Evolutionary conservation across 331 rosid species (phyloP), one percentile per base, ranked within the genome.

Genomic region (Malus hybrid): DNA sequence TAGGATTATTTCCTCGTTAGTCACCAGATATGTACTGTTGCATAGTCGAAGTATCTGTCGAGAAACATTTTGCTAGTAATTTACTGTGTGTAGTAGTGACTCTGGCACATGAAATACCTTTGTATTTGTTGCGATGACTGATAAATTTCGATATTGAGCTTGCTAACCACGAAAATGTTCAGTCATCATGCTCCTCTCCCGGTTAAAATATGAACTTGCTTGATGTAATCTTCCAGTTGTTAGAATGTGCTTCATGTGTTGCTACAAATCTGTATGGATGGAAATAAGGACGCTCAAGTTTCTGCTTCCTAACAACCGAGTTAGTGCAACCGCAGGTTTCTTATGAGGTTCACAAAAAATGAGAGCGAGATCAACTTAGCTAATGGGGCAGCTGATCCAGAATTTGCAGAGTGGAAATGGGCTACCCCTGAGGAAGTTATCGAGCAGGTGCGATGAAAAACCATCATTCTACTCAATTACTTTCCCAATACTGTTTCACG

Each of bases 371-470:
- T 94, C 82, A 92, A 94, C 88, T 82, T 94, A 80, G 90, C 92
- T 24, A 94, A 65, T 7, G 97, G 96, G 8, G 93, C 89, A 84
- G 97, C 96, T 34, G 99, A 94, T 16, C 87, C 90, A 7, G 99
- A 94, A 85, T 94, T 94, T 78, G 87, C 95, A 28, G 99, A 94
- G 74, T 94, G 99, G 99, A 94, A 94, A 83, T 94, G 99, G 99
- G 93, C 99, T n/a, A 82, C 44, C 84, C 92, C 96, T 1, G 88
- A 84, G 55, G 97, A 92, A 83, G 99, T 94, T 74, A 80, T 94
- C 22, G 97, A 94, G 74, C 97, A 94, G 96, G 99, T 87, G 55
- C 32, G 79, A 70, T 46, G 14, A 54, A 56, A 75, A 73, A 4
- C 42, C 12, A 18, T 36, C 48, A 12, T 14, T 52, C 20, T 1